Conservation (phyloP, 345 rosid genomes). For the Passiflora organensis region DNA sequence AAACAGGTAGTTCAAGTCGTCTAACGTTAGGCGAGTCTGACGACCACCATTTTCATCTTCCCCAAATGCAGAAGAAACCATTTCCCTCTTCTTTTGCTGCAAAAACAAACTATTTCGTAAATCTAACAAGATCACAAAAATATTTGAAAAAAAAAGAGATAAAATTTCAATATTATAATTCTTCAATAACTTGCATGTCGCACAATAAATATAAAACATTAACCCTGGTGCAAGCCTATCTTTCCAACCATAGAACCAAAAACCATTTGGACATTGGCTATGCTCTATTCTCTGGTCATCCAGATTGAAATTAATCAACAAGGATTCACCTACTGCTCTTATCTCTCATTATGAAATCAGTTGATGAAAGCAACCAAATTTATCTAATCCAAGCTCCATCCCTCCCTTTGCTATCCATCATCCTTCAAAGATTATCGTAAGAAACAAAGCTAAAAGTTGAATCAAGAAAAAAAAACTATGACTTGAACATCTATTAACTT, state of each 20-base stretch:
- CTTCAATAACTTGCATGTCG: not conserved
- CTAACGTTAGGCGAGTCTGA: constrained; percentile 78
- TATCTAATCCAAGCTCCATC: no score
- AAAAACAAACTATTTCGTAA: not conserved
- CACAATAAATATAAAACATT: not conserved
- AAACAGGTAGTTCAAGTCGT: constrained; percentile 80
- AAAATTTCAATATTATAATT: not conserved
- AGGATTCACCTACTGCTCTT: not conserved
- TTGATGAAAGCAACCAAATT: not conserved
- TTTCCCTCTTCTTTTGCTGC: constrained; percentile 90
- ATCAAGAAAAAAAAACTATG: not conserved
- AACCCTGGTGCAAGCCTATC: not conserved
- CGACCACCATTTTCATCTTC: constrained; percentile 75
- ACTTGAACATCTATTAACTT: not conserved
- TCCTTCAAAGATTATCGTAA: not conserved
- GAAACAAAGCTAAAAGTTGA: not conserved
- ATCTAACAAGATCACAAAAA: not conserved
- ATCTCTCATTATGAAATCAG: not conserved
- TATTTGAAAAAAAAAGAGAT: not conserved
- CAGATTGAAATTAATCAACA: no score
- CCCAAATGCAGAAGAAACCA: constrained; percentile 95
- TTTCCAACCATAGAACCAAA: not conserved
- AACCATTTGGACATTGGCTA: no score
- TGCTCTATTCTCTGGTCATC: no score
- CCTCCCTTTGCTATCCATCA: no score